Evolutionary conservation across 805 yeast genomes (phyloP).

Genomic region (Wickerhamiella cacticola): DNA sequence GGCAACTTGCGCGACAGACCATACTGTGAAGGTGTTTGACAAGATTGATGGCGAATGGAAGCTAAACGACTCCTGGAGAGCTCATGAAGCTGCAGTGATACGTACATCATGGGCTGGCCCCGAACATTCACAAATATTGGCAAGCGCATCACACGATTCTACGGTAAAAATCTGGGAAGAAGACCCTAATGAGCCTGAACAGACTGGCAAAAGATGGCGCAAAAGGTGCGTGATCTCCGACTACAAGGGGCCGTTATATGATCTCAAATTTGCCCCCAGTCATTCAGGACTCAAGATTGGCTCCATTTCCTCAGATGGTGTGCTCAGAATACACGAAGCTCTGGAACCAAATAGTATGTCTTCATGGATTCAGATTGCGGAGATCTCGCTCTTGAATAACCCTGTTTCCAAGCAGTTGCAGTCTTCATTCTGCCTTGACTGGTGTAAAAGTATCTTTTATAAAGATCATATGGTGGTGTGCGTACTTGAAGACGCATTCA

Average conservation of each 20-base stretch:
- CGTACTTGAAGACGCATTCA: conserved; percentile 75
- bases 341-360: conserved; percentile 79
- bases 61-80: conserved; percentile 82
- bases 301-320: conserved; percentile 82
- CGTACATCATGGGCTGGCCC: conserved; percentile 90
- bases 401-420: conserved; percentile 75
- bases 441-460: conserved; percentile 83
- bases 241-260: conserved; percentile 78
- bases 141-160: conserved; percentile 82
- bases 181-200: conserved; percentile 58
- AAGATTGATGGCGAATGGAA: conserved; percentile 58
- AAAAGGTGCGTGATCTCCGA: conserved; percentile 68
- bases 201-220: conserved; percentile 77
- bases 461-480: conserved; percentile 72
- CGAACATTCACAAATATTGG: conserved; percentile 76
- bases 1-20: conserved; percentile 93
- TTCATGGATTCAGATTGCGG: conserved; percentile 68
- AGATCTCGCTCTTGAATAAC: conserved; percentile 44
- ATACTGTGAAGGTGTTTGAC: conserved; percentile 81
- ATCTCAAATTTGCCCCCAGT: conserved; percentile 78
- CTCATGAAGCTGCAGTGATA: conserved; percentile 82
- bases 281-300: conserved; percentile 74
- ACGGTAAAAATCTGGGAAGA: conserved; percentile 89
- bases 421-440: conserved; percentile 70
- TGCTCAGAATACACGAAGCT: conserved; percentile 73